A percentile compares a stretch with the other conserved stretches of the same genome.
These are phyloP conservation scores for Rhodocollybia butyracea DNA, from an alignment of 768 basidiomycete species.

Conservation along the genomic window DNA sequence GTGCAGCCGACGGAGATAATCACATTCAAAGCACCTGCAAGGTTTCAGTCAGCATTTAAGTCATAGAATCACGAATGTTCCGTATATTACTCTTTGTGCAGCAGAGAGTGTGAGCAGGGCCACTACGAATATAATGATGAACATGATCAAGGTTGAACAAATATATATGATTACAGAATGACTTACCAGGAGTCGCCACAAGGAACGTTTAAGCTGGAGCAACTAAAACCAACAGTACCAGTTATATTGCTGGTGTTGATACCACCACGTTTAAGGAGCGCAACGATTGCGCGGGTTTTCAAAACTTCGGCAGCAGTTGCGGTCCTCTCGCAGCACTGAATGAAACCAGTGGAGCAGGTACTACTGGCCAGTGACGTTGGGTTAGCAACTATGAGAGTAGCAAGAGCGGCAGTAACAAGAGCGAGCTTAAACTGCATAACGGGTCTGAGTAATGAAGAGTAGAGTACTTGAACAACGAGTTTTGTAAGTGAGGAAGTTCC, in stretches of 20 bases:
- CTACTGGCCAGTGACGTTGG: constrained; percentile 12
- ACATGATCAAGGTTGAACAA: not conserved
- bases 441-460: not conserved
- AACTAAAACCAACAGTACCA: constrained; percentile 6
- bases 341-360: constrained; percentile 15
- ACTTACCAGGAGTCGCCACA: constrained; percentile 2
- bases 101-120: not conserved
- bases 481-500: not conserved
- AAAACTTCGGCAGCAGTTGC: not conserved
- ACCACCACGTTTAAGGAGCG: not conserved
- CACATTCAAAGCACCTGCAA: not conserved
- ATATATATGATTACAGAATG: not conserved
- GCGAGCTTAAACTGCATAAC: constrained; percentile 11
- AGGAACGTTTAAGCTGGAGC: not conserved
- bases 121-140: not conserved
- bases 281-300: not conserved
- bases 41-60: too few species aligned
- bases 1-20: constrained; percentile 4
- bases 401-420: constrained; percentile 11
- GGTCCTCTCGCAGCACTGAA: constrained; percentile 18
- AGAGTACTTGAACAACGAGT: not conserved
- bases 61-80: too few species aligned
- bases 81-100: not conserved
- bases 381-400: constrained; percentile 16
- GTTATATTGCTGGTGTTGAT: constrained; percentile 2